Percentiles rank a stretch among this genome's conserved stretches.
Conservation (phyloP, 73 alveolate species). For the Uronychia binucleata region DNA sequence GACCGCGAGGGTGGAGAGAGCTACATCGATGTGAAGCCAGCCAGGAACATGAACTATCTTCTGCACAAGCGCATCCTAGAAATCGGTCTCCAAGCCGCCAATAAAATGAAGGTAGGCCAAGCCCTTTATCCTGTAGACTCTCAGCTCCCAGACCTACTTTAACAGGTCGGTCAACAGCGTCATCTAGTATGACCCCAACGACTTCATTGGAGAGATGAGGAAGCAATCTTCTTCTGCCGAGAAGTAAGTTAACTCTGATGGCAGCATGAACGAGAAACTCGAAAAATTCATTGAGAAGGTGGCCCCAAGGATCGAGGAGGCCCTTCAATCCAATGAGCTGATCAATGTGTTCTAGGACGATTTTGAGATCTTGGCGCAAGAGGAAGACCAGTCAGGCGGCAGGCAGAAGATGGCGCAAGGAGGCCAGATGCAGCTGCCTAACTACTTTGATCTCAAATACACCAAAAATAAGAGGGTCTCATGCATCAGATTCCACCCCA, state of each 20-base stretch:
- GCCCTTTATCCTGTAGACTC: too few species aligned
- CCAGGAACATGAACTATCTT: slow-evolving; percentile 29
- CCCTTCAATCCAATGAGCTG: slow-evolving; percentile 95
- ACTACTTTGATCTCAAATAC: slow-evolving; percentile 41
- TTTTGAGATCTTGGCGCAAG: slow-evolving; percentile 83
- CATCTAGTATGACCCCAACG: slow-evolving; percentile 52
- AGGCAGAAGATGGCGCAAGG: neutral
- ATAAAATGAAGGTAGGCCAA: too few species aligned
- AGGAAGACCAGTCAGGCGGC: slow-evolving; percentile 63
- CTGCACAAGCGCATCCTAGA: slow-evolving; percentile 57
- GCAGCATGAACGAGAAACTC: slow-evolving; percentile 36
- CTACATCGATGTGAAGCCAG: slow-evolving; percentile 29
- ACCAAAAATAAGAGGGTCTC: slow-evolving; percentile 79
- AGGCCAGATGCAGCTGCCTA: slow-evolving; percentile 4
- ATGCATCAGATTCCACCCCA: slow-evolving; percentile 83
- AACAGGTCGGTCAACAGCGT: slow-evolving; percentile 49
- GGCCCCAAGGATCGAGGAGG: slow-evolving; percentile 92
- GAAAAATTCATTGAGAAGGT: slow-evolving; percentile 72
- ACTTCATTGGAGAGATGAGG: slow-evolving; percentile 48
- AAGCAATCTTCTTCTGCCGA: slow-evolving; percentile 16
- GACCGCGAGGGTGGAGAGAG: slow-evolving; percentile 66
- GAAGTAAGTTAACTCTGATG: too few species aligned
- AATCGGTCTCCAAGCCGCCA: slow-evolving; percentile 76
- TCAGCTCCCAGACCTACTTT: slow-evolving; percentile 36
- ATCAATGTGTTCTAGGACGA: slow-evolving; percentile 96